Percentiles rank a stretch among this genome's conserved stretches.
phyloP scores from a whole-genome alignment of 371 early-diverging fungal genomes.

The Apophysomyces trapeziformis region DNA sequence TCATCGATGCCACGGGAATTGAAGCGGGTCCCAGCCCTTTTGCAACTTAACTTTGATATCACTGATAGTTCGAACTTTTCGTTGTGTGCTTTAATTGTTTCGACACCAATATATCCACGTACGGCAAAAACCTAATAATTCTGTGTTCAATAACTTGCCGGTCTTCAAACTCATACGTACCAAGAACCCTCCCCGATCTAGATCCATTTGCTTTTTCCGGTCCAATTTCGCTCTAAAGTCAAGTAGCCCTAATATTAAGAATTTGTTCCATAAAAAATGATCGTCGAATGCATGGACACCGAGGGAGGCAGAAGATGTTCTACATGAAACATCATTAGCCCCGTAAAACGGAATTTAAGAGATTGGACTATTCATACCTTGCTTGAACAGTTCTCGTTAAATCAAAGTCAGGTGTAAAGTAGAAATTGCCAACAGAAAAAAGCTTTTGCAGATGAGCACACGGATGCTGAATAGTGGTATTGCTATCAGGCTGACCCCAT shows the following conservation, averaged over 20 bases:
- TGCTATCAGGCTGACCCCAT: slow-evolving; percentile 34
- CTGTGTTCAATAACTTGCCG: not conserved
- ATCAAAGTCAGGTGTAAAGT: slow-evolving; percentile 78
- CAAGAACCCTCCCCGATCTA: slow-evolving; percentile 76
- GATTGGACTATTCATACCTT: slow-evolving; percentile 38
- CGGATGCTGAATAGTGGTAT: slow-evolving; percentile 54
- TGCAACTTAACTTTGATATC: slow-evolving; percentile 92
- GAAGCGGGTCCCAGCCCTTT: slow-evolving; percentile 95
- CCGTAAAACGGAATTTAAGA: not conserved
- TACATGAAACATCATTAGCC: slow-evolving; percentile 17
- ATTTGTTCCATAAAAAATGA: slow-evolving; percentile 90
- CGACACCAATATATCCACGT: slow-evolving; percentile 70
- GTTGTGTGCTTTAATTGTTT: slow-evolving; percentile 42
- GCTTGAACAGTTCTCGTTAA: slow-evolving; percentile 73
- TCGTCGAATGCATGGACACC: slow-evolving; percentile 61
- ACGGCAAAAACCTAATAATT: slow-evolving; percentile 58
- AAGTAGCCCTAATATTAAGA: slow-evolving; percentile 78
- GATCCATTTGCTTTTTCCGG: slow-evolving; percentile 59
- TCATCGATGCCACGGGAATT: slow-evolving; percentile 97
- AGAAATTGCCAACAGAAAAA: slow-evolving; percentile 74
- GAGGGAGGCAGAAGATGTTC: slow-evolving; percentile 49
- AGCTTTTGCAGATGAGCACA: slow-evolving; percentile 68
- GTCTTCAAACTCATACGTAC: slow-evolving; percentile 33
- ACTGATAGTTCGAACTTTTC: slow-evolving; percentile 68
- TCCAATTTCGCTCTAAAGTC: slow-evolving; percentile 76